Percentiles rank a stretch among this genome's conserved stretches.
Evolutionary conservation across 805 yeast genomes (phyloP).

Genomic region (Saccharomyces paradoxus): DNA sequence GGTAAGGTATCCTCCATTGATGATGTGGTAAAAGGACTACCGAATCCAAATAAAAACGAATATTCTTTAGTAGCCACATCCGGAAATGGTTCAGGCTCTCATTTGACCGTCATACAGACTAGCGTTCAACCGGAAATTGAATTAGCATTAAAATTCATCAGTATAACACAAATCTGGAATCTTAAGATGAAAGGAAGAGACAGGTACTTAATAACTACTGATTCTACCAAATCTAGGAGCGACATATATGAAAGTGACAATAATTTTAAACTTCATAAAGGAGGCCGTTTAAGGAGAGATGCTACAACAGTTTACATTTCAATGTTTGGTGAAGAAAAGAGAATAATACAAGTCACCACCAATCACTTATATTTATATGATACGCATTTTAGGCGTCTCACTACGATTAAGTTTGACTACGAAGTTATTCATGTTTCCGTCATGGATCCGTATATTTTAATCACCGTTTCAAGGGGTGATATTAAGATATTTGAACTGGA

Average conservation of each 20-base stretch:
- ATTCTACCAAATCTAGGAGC: constrained; percentile 51
- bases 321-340: constrained; percentile 44
- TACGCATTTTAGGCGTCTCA: constrained; percentile 46
- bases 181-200: constrained; percentile 39
- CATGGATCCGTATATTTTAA: constrained; percentile 53
- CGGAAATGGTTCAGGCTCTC: constrained; percentile 51
- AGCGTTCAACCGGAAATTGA: constrained; percentile 59
- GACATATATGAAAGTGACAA: constrained; percentile 60
- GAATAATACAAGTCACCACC: constrained; percentile 68
- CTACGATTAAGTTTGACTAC: constrained; percentile 45
- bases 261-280: constrained; percentile 51
- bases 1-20: constrained; percentile 51
- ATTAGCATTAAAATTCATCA: constrained; percentile 63
- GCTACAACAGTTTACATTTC: constrained; percentile 61
- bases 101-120: constrained; percentile 56
- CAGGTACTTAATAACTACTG: constrained; percentile 64
- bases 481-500: constrained; percentile 48
- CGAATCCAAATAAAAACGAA: constrained; percentile 62
- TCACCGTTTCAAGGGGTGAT: constrained; percentile 64
- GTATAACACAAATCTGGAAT: constrained; percentile 71
- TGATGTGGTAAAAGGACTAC: constrained; percentile 48
- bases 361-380: constrained; percentile 56
- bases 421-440: constrained; percentile 59
- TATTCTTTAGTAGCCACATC: constrained; percentile 60
- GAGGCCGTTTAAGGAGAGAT: constrained; percentile 55